Evolutionary conservation across 305 asterid species (phyloP).

Genomic region (Vinca major): DNA sequence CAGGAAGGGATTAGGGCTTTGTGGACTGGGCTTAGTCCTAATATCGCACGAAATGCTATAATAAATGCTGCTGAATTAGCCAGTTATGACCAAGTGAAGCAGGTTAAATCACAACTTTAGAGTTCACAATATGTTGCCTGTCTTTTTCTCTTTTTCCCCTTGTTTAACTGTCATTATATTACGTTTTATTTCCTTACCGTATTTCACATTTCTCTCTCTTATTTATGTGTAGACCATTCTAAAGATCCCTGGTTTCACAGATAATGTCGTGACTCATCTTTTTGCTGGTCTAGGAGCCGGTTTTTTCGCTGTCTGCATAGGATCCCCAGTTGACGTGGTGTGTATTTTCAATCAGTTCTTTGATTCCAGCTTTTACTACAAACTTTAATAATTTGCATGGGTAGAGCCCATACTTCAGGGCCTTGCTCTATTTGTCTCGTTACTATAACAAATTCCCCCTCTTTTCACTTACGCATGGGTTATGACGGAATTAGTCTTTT

Average conservation of each 20-base stretch:
- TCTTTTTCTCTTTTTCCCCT: constrained; percentile 10
- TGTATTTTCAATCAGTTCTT: constrained; percentile 1
- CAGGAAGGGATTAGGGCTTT: constrained; percentile 76
- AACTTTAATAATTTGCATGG: not conserved
- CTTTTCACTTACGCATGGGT: not conserved
- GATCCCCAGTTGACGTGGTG: constrained; percentile 99
- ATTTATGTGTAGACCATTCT: constrained; percentile 57
- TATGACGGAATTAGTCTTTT: not conserved
- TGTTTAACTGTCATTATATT: constrained; percentile 6
- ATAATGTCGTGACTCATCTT: constrained; percentile 76
- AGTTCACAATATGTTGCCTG: not conserved
- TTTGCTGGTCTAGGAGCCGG: constrained; percentile 93
- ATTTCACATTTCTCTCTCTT: not conserved
- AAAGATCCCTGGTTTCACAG: constrained; percentile 87
- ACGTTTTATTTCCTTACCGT: not conserved
- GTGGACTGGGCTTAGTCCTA: constrained; percentile 96
- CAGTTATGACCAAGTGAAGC: constrained; percentile 95
- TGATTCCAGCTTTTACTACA: not conserved
- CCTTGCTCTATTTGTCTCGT: not conserved
- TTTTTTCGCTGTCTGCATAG: constrained; percentile 87
- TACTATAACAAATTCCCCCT: no score
- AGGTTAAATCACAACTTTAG: constrained; percentile 32
- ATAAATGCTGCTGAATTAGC: constrained; percentile 96
- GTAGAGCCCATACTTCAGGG: not conserved
- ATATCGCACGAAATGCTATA: constrained; percentile 89